A percentile compares a stretch with the other conserved stretches of the same genome.
Evolutionary conservation across 176 grass and related monocot species (phyloP).

Genomic region (Zea luxurians): DNA sequence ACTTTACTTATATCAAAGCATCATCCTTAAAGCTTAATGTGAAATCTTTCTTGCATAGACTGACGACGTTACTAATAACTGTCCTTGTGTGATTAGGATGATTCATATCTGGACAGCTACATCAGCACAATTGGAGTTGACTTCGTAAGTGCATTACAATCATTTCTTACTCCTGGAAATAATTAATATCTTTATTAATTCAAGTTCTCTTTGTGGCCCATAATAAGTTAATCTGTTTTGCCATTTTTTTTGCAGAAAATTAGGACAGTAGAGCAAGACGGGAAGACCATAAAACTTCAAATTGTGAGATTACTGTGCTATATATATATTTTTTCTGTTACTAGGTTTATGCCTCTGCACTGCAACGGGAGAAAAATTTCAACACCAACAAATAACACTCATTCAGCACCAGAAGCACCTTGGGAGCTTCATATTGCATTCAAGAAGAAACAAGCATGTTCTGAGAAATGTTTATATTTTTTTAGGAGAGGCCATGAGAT

Average conservation of each 20-base stretch:
- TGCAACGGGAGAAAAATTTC: too few relatives aligned
- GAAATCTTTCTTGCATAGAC: not conserved
- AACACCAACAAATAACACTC: too few relatives aligned
- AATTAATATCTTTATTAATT: not conserved
- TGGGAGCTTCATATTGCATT: too few relatives aligned
- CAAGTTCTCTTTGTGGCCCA: not conserved
- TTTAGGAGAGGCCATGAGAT: too few relatives aligned
- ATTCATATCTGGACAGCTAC: slow-evolving; percentile 85
- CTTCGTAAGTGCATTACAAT: slow-evolving; percentile 42
- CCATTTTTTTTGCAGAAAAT: slow-evolving; percentile 59
- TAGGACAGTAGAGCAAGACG: slow-evolving; percentile 81
- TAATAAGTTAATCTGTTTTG: not conserved
- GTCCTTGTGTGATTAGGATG: slow-evolving; percentile 42
- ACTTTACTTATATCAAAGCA: not conserved
- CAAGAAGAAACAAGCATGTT: too few relatives aligned
- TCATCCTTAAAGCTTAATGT: not conserved
- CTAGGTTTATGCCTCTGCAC: too few relatives aligned
- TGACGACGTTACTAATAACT: not conserved
- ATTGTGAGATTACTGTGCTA: slow-evolving; percentile 48
- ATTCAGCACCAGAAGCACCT: too few relatives aligned
- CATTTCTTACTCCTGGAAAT: not conserved
- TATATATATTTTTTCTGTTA: not conserved
- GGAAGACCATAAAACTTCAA: slow-evolving; percentile 84
- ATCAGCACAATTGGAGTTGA: slow-evolving; percentile 88
- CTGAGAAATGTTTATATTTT: too few relatives aligned